Conservation (phyloP, 2,329 filamentous ascomycete species). For the Epichloe uncinata region DNA sequence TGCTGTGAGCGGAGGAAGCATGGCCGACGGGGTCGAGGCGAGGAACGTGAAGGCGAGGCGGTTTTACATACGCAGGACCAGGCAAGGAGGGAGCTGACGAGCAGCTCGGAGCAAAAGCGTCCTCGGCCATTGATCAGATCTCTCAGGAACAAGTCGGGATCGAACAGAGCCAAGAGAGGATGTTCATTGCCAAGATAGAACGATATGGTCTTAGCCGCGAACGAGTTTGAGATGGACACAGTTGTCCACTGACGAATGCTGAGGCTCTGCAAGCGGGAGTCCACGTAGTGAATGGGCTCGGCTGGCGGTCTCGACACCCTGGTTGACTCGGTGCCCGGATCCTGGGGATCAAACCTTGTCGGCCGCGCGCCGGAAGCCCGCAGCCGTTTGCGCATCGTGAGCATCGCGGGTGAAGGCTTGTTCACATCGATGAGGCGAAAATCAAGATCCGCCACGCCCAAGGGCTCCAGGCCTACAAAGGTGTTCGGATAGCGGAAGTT, state of each 20-base stretch:
- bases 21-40: neutral
- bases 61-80: neutral
- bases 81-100: neutral
- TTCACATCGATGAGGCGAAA: neutral
- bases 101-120: neutral
- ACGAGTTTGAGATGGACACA: neutral
- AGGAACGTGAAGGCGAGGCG: too few relatives aligned
- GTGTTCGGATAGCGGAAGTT: neutral
- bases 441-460: neutral
- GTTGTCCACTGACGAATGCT: neutral
- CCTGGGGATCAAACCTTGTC: neutral
- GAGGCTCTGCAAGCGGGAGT: neutral
- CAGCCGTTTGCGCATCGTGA: neutral
- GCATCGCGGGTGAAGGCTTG: neutral
- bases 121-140: neutral
- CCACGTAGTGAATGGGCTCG: neutral
- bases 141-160: neutral
- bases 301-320: neutral
- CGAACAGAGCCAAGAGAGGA: neutral
- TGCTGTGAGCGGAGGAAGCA: neutral
- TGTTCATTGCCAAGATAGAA: conserved; percentile 1
- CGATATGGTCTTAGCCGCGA: neutral
- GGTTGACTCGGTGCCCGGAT: neutral
- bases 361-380: neutral
- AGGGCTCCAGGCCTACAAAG: neutral